Evolutionary conservation across 352 stramenopile genomes (phyloP), one percentile per base, ranked within the genome.

Genomic region (Globisporangium sylvaticum): DNA sequence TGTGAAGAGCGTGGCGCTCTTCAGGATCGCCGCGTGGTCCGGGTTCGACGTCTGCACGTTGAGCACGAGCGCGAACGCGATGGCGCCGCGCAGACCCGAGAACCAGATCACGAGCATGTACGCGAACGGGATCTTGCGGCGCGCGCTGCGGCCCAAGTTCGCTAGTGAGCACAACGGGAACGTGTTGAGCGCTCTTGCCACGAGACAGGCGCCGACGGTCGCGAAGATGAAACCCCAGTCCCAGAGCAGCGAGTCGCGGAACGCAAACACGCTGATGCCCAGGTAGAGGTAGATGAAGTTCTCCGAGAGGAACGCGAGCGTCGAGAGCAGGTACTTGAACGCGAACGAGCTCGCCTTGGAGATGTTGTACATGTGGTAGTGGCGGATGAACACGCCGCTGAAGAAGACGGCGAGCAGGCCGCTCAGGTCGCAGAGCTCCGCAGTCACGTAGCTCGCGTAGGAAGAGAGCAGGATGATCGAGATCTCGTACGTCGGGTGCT

Each of bases 321-420:
- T 84, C 50, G 65, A 66, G 9, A 84, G 69, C 44, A 84, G 44
- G 44, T 84, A 72, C 61, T 68, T 76, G 70, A 84, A 81, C 14
- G 72, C 71, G 22, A 67, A 64, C 1, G 72, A 69, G 25, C 74
- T 82, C 12, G 62, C 69, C 29, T 73, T 71, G 24, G 72, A 80
- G 42, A 84, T 79, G 72, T 72, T 84, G 63, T 81, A 75, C 66
- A 81, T 68, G 67, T 84, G 77, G 59, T 84, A 84, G 59, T 84
- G 77, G 7, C 77, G 77, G 27, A 84, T 84, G 37, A 84, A 77
- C 20, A 83, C 73, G 32, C 77, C 90, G 24, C 78, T 90, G 64
- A 97, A 95, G 31, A 97, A 81, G 48, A 96, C 90, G 2, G 85
- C 88, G 20, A 97, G 85, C 63, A 97, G 91, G 20, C 90, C 89